These are phyloP conservation scores for Boletus reticuloceps DNA, from an alignment of 768 basidiomycete genomes.

Conservation along the genomic window DNA sequence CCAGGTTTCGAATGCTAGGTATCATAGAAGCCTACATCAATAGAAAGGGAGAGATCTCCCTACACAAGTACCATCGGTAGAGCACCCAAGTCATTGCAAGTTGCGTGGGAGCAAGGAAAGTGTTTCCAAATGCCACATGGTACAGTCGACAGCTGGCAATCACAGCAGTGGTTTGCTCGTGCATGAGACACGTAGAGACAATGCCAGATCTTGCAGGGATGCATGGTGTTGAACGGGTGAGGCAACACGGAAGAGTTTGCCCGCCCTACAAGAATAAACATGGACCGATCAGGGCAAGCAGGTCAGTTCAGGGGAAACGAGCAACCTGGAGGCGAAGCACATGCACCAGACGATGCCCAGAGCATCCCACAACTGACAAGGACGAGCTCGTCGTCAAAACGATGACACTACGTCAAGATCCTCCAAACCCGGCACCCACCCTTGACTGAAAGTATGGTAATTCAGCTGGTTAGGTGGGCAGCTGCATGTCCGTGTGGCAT, in stretches of 20 bases:
- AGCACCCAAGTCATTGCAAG: constrained; percentile 52
- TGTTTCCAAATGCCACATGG: constrained; percentile 50
- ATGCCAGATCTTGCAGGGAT: constrained; percentile 37
- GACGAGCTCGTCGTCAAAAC: too few species aligned
- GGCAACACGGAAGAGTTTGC: constrained; percentile 49
- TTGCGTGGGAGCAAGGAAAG: constrained; percentile 48
- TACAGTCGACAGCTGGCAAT: constrained; percentile 40
- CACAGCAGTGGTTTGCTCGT: constrained; percentile 32
- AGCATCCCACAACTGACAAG: too few species aligned
- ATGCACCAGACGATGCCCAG: too few species aligned
- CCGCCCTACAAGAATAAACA: constrained; percentile 42
- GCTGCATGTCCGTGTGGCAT: too few species aligned
- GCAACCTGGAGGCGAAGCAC: too few species aligned
- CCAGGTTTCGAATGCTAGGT: too few species aligned
- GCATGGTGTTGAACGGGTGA: constrained; percentile 33
- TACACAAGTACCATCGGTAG: constrained; percentile 43
- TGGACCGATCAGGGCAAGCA: neutral
- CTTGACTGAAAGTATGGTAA: too few species aligned
- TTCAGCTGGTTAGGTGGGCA: too few species aligned
- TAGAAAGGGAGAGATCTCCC: constrained; percentile 35
- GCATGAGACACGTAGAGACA: constrained; percentile 23
- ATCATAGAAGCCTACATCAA: too few species aligned
- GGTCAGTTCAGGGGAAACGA: too few species aligned
- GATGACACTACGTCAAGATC: too few species aligned
- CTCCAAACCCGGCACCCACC: too few species aligned